Conservation (phyloP, 1,139 yeast species). For the Zygotorulaspora mrakii region DNA sequence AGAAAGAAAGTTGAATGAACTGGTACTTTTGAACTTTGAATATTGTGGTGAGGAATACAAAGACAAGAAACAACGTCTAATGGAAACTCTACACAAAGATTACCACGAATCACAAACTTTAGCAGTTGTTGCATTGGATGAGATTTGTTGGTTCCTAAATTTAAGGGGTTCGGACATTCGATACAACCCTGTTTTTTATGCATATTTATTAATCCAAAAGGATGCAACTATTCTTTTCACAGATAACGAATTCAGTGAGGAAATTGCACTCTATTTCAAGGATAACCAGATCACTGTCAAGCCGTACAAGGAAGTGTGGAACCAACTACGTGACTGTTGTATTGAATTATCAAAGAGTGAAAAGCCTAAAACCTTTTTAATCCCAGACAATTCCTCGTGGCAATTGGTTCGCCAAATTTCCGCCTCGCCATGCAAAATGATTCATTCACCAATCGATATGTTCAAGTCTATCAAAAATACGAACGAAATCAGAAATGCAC, state of each 20-base stretch:
- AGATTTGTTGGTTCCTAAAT: constrained; percentile 89
- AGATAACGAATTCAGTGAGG: constrained; percentile 40
- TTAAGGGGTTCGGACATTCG: constrained; percentile 82
- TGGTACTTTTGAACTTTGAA: constrained; percentile 45
- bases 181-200: constrained; percentile 86
- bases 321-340: constrained; percentile 40
- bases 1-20: constrained; percentile 41
- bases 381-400: constrained; percentile 77
- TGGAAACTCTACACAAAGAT: constrained; percentile 37
- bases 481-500: constrained; percentile 72
- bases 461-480: constrained; percentile 77
- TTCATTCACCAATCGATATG: constrained; percentile 60
- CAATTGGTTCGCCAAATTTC: constrained; percentile 60
- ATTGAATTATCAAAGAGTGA: constrained; percentile 15
- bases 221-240: constrained; percentile 54
- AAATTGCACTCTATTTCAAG: constrained; percentile 34
- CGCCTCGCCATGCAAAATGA: constrained; percentile 42
- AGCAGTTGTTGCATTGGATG: constrained; percentile 75
- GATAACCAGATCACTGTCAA: constrained; percentile 45
- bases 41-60: constrained; percentile 49
- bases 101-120: constrained; percentile 39
- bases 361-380: constrained; percentile 43
- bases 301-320: constrained; percentile 57
- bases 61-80: constrained; percentile 39
- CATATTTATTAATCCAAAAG: constrained; percentile 63